These are phyloP conservation scores for Malassezia japonica DNA, from an alignment of 1,284 basidiomycete species.

Conservation along the genomic window DNA sequence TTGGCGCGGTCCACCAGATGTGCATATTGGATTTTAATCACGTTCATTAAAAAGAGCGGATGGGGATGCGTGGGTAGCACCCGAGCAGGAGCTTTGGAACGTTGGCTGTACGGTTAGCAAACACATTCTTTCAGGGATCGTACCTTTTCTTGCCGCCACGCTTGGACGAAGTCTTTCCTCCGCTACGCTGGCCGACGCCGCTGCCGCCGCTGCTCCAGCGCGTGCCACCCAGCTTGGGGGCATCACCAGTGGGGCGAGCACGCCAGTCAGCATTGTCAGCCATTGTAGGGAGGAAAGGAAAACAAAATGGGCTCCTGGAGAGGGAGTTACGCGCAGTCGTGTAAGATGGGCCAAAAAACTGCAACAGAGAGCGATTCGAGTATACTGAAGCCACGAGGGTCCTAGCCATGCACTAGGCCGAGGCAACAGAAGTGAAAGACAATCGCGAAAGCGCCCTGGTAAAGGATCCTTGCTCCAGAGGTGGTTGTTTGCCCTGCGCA, in stretches of 20 bases:
- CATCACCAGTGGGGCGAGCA: not conserved
- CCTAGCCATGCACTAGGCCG: not conserved
- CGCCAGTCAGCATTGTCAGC: conserved; percentile 8
- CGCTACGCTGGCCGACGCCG: not conserved
- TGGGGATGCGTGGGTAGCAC: not conserved
- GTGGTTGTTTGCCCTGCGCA: too few relatives aligned
- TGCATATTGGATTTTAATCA: conserved; percentile 41
- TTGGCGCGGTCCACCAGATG: conserved; percentile 59
- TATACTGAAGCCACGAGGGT: not conserved
- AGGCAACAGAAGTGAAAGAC: too few relatives aligned
- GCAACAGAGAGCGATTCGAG: too few relatives aligned
- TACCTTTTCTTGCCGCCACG: conserved; percentile 9
- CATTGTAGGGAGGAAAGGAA: conserved; percentile 8
- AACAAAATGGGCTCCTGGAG: not conserved
- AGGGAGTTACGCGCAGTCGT: too few relatives aligned
- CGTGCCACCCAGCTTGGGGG: not conserved
- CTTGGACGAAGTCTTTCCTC: not conserved
- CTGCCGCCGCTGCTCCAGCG: conserved; percentile 4
- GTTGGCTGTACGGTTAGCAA: not conserved
- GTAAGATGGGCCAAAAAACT: not conserved
- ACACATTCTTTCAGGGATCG: not conserved
- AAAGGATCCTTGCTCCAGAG: too few relatives aligned
- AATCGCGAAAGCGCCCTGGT: too few relatives aligned
- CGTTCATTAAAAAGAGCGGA: not conserved
- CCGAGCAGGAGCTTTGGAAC: not conserved